Evolutionary conservation across 1,284 basidiomycete genomes (phyloP).

Genomic region (Irpex sp.): DNA sequence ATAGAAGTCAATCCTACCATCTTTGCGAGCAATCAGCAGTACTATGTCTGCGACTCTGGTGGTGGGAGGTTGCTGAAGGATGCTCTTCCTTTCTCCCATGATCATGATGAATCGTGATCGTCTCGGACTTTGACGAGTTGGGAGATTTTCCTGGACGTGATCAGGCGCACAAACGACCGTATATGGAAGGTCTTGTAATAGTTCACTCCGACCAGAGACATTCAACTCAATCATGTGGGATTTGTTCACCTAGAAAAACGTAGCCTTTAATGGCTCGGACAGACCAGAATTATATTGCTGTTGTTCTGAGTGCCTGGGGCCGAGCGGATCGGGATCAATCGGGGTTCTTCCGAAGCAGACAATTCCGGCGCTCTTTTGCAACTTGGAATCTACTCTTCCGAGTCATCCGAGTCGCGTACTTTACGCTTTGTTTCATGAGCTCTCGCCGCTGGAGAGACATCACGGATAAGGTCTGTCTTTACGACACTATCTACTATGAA

Average conservation of each 20-base stretch:
- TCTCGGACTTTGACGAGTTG: not conserved
- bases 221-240: no score
- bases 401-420: no score
- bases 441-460: no score
- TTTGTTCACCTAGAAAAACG: no score
- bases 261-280: no score
- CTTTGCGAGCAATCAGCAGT: not conserved
- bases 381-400: no score
- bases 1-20: slow-evolving; percentile 52
- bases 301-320: not conserved
- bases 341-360: not conserved
- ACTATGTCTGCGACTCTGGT: not conserved
- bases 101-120: not conserved
- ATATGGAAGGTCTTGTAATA: not conserved
- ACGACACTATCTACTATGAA: no score
- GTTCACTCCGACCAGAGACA: no score
- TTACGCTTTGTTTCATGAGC: no score
- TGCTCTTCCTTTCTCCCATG: not conserved
- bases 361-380: not conserved
- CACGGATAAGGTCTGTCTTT: no score
- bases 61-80: not conserved
- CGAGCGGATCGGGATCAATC: not conserved
- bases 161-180: not conserved
- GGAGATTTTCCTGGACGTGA: not conserved
- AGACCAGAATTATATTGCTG: no score